Percentiles rank a stretch among this genome's conserved stretches.
Evolutionary conservation across 2,329 filamentous ascomycete genomes (phyloP).

Genomic region (Knoxdaviesia capensis): DNA sequence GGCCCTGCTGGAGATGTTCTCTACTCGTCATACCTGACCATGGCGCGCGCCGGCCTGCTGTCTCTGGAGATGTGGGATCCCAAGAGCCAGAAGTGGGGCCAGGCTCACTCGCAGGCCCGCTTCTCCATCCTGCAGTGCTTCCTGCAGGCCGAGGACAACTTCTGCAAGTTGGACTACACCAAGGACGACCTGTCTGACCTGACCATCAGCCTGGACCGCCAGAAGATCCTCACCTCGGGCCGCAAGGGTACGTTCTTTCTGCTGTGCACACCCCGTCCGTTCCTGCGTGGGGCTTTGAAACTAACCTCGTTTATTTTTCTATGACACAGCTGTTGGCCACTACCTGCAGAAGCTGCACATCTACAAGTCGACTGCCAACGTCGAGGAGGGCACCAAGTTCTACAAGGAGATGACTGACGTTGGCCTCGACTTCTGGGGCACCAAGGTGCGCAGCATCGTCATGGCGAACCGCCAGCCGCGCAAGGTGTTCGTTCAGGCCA

Average conservation of each 20-base stretch:
- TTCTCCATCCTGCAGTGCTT: constrained; percentile 77
- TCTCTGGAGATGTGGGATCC: constrained; percentile 92
- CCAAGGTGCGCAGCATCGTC: constrained; percentile 56
- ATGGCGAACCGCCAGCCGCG: constrained; percentile 61
- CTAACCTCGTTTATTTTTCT: constrained; percentile 7
- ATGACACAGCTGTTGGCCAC: constrained; percentile 45
- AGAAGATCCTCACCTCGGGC: constrained; percentile 69
- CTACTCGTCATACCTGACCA: constrained; percentile 72
- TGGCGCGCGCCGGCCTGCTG: constrained; percentile 81
- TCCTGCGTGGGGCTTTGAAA: background rate
- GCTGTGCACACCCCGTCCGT: background rate
- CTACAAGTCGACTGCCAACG: constrained; percentile 79
- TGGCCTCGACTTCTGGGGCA: constrained; percentile 64
- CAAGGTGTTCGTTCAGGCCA: constrained; percentile 87
- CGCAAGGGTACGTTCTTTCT: constrained; percentile 31
- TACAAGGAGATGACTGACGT: constrained; percentile 74
- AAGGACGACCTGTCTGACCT: constrained; percentile 61
- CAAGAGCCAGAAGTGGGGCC: constrained; percentile 77
- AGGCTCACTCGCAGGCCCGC: constrained; percentile 77
- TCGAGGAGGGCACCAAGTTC: constrained; percentile 54
- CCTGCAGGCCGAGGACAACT: constrained; percentile 67
- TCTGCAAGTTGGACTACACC: constrained; percentile 61
- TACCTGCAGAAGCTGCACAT: constrained; percentile 85
- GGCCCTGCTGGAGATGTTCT: constrained; percentile 69
- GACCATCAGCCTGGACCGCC: constrained; percentile 63